Evolutionary conservation across 106 monocot species (phyloP), one percentile per base, ranked within the genome.

Genomic region (Dactylorhiza incarnata): DNA sequence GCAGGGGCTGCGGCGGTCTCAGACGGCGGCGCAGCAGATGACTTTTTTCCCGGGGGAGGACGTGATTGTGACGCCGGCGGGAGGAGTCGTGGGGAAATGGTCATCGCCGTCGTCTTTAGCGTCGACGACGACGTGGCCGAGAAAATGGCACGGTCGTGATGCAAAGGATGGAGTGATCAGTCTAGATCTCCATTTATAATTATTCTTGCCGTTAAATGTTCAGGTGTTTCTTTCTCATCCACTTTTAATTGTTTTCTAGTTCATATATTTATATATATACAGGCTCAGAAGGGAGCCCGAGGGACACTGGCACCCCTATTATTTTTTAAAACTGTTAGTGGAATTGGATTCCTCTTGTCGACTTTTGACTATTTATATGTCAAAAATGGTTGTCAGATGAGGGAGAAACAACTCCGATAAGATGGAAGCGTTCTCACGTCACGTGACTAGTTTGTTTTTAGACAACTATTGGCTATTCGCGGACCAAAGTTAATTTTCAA

Each of bases 221-320:
- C 17, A 54, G 53, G 53, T 54, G 5, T n/a, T n/a, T n/a, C n/a
- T 52, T 52, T 12, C 52, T 52, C 10, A 15, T 52, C 15, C 52
- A 52, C 0, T 0, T 8, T 52, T 52, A n/a, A 94, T 94, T 71
- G 54, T 17, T 29, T 29, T 29, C 29, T 29, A 29, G 29, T 29
- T 29, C 29, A 29, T 29, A 29, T 29, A 0, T 29, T 1, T 29
- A 29, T 29, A 29, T 29, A 29, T 2, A 29, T 29, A 29, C 2
- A 29, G 29, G 29, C 0, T 0, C 2, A 2, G 2, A 29, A 29
- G n/a, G n/a, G n/a, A n/a, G n/a, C n/a, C n/a, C n/a, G n/a, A n/a
- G n/a, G n/a, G n/a, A n/a, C n/a, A n/a, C n/a, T n/a, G n/a, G n/a
- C n/a, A n/a, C n/a, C n/a, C n/a, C n/a, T n/a, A n/a, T n/a, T n/a